phyloP scores from a whole-genome alignment of 257 asterid genomes.

The Eustoma russellianum region DNA sequence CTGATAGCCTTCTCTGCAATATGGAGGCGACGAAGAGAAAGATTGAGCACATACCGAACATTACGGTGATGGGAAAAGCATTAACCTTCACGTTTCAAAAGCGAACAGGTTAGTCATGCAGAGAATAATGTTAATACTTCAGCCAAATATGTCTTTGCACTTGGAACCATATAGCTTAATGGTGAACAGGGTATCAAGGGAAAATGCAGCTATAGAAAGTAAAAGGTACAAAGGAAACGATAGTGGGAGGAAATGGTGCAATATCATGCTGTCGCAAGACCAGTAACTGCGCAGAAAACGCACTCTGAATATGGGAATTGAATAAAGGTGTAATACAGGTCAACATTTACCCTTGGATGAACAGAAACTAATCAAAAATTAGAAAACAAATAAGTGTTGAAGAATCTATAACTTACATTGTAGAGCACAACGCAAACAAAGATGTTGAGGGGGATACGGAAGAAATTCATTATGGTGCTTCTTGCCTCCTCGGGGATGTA shows the following conservation, averaged over 20 bases:
- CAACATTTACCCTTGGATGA: too few species aligned
- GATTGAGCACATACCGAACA: constrained; percentile 98
- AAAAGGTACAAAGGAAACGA: neutral
- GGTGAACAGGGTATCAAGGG: neutral
- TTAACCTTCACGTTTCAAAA: constrained; percentile 44
- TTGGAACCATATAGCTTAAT: too few species aligned
- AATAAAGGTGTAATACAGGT: too few species aligned
- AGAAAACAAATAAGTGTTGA: too few species aligned
- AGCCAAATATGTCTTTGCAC: neutral
- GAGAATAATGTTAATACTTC: neutral
- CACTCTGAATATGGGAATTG: too few species aligned
- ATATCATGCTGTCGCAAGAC: too few species aligned
- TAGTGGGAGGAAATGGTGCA: too few species aligned
- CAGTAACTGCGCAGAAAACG: too few species aligned
- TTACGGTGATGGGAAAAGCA: constrained; percentile 91
- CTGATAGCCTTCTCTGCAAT: constrained; percentile 72
- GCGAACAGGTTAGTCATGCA: neutral
- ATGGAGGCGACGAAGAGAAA: constrained; percentile 87
- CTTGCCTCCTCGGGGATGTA: constrained; percentile 97
- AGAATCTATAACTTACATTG: constrained; percentile 46
- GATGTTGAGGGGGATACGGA: constrained; percentile 88
- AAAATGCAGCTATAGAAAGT: neutral
- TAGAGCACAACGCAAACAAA: constrained; percentile 91
- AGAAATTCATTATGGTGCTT: constrained; percentile 96
- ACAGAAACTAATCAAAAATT: too few species aligned